Conservation (phyloP, 2,329 filamentous ascomycete genomes). For the Pestalotiopsis sp. region DNA sequence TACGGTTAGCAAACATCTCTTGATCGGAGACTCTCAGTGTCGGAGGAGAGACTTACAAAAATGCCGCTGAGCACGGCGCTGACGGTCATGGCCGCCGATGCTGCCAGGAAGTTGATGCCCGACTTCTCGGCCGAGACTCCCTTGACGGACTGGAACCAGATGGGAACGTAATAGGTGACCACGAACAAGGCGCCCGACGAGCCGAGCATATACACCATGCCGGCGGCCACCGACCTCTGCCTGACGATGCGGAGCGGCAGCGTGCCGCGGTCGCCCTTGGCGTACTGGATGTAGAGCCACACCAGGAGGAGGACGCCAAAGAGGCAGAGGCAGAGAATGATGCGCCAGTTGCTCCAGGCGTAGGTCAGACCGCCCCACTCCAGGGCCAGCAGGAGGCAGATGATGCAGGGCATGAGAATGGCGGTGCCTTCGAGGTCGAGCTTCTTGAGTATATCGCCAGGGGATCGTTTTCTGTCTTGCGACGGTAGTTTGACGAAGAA, state of each 20-base stretch:
- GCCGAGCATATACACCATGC: constrained; percentile 19
- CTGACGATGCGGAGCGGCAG: constrained; percentile 32
- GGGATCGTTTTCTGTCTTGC: background rate
- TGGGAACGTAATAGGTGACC: constrained; percentile 22
- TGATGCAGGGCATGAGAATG: background rate
- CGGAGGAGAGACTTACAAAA: constrained; percentile 11
- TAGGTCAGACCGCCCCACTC: constrained; percentile 41
- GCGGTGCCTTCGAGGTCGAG: constrained; percentile 15
- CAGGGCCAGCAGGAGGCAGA: constrained; percentile 36
- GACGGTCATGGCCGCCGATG: constrained; percentile 14
- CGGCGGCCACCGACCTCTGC: constrained; percentile 26
- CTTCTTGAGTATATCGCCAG: constrained; percentile 10
- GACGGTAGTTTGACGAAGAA: constrained; percentile 16
- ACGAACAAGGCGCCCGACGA: constrained; percentile 12
- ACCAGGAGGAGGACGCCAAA: constrained; percentile 24
- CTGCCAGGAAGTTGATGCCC: constrained; percentile 25
- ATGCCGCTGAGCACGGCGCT: constrained; percentile 15
- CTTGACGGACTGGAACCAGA: constrained; percentile 32
- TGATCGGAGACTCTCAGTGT: too few relatives aligned
- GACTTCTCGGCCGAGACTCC: constrained; percentile 27
- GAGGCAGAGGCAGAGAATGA: constrained; percentile 30
- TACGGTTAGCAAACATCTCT: too few relatives aligned
- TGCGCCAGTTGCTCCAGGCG: constrained; percentile 31
- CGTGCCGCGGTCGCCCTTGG: constrained; percentile 39
- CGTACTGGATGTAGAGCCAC: constrained; percentile 28